phyloP scores from a whole-genome alignment of 2,329 filamentous ascomycete species.

The Metarhizium brunneum region DNA sequence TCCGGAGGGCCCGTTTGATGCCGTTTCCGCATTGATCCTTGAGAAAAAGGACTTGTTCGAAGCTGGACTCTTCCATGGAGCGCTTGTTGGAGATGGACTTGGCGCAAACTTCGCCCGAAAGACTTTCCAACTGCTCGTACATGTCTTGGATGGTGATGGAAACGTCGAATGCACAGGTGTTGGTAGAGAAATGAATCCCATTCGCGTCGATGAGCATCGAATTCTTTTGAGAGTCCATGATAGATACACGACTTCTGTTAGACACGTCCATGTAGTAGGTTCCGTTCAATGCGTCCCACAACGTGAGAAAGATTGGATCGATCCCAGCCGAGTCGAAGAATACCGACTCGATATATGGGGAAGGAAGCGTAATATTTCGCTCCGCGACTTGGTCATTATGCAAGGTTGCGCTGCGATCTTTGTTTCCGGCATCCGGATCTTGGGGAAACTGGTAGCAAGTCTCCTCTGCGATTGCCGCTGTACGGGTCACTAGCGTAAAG shows the following conservation, averaged over 20 bases:
- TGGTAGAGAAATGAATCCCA: slow-evolving; percentile 25
- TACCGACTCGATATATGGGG: slow-evolving; percentile 28
- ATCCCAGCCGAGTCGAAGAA: slow-evolving; percentile 22
- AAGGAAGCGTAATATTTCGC: slow-evolving; percentile 21
- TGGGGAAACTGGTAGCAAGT: slow-evolving; percentile 22
- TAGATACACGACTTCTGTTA: slow-evolving; percentile 18
- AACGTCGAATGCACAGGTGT: slow-evolving; percentile 22
- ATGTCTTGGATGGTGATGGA: slow-evolving; percentile 23
- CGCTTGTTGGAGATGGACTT: slow-evolving; percentile 12
- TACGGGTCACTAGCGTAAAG: slow-evolving; percentile 23
- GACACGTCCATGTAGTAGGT: slow-evolving; percentile 25
- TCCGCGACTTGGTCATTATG: slow-evolving; percentile 21
- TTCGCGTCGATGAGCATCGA: slow-evolving; percentile 21
- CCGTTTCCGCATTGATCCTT: slow-evolving; percentile 25
- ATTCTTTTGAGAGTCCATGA: slow-evolving; percentile 22
- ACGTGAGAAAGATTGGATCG: slow-evolving; percentile 22
- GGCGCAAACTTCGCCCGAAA: slow-evolving; percentile 23
- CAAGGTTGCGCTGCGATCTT: slow-evolving; percentile 17
- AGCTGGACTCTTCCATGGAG: slow-evolving; percentile 16
- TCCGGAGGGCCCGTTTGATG: slow-evolving; percentile 15
- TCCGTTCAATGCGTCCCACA: slow-evolving; percentile 19
- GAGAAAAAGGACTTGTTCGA: slow-evolving; percentile 22
- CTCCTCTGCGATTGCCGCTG: slow-evolving; percentile 15
- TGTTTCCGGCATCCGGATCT: slow-evolving; percentile 12
- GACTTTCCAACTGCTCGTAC: slow-evolving; percentile 21